phyloP scores from a whole-genome alignment of 805 yeast species.

The Scheffersomyces lignosus region DNA sequence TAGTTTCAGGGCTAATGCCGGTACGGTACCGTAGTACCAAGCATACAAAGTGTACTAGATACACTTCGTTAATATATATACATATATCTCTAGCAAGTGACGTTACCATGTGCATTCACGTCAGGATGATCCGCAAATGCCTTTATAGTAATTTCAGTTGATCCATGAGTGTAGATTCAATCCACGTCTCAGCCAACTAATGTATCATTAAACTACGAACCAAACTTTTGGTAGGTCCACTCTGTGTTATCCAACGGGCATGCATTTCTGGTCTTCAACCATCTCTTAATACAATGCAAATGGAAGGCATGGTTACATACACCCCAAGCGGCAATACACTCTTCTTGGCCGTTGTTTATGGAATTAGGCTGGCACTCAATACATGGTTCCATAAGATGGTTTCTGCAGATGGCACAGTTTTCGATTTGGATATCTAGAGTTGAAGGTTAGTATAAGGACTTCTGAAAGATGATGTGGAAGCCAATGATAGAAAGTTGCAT shows the following conservation, averaged over 20 bases:
- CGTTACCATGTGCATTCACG: too few species aligned
- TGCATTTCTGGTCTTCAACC: slow-evolving; percentile 93
- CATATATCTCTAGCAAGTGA: too few species aligned
- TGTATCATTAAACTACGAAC: slow-evolving; percentile 41
- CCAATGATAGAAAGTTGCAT: neutral
- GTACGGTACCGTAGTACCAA: too few species aligned
- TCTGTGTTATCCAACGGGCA: slow-evolving; percentile 96
- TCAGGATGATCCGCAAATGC: neutral
- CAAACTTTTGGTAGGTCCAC: slow-evolving; percentile 75
- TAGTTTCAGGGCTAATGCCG: too few species aligned
- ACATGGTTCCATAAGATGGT: slow-evolving; percentile 97
- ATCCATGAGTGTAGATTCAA: neutral
- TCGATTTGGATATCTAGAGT: slow-evolving; percentile 85
- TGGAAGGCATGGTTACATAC: slow-evolving; percentile 98
- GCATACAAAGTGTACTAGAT: too few species aligned
- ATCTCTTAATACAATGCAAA: slow-evolving; percentile 90
- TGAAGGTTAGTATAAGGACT: slow-evolving; percentile 16
- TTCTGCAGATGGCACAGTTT: slow-evolving; percentile 96
- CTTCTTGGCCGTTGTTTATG: slow-evolving; percentile 58
- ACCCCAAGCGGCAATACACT: slow-evolving; percentile 97
- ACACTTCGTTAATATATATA: too few species aligned
- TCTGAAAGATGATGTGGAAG: neutral
- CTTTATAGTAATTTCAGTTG: neutral
- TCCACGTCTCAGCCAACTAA: neutral
- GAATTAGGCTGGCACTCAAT: slow-evolving; percentile 92